Base-by-base conservation (phyloP, 306 rosid species). In the Cicer chorassanicum region DNA sequence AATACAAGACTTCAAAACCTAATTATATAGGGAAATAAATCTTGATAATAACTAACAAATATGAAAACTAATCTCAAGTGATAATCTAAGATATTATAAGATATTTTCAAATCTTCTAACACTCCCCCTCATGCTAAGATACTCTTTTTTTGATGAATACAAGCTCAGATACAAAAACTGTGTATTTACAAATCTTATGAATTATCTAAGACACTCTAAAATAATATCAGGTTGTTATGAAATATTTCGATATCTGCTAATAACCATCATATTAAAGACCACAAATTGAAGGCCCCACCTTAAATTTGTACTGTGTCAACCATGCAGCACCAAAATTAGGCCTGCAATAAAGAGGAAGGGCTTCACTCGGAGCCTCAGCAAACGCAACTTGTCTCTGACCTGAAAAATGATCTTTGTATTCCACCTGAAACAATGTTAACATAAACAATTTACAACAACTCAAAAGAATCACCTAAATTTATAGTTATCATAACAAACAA, bases 341-440 rank as follows among this genome's bases (percentile, higher is more conserved):
- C 84, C 98, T 87, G 86, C 98, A 94, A 75, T 86, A 72, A 79
- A 83, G 87, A 85, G 98, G 98, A 88, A 94, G 98, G 78, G 98
- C 96, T 83, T 91, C 98, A 74, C 85, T 72, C 46, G 97, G 98
- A 81, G 97, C 95, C 86, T 94, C 98, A 5, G 98, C 98, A 66
- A 76, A 82, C 8, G 97, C 96, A 81, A 86, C 49, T 59, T 77
- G 85, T 10, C 77, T 77, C 81, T 82, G 88, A 64, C 98, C 98
- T 8, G 96, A 91, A 74, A 85, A 80, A 54, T 54, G 86, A 75
- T 94, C 98, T 81, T 81, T 84, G 77, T 89, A 91, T 78, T 94
- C 97, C 68, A 94, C 97, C 97, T 91, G 85, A 75, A 78, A 78
- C 72, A 63, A 50, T 72, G 38, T 65, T 67, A 65, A 56, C 62